Evolutionary conservation across 352 stramenopile species (phyloP).

Genomic region (Phytophthora podocarpi): DNA sequence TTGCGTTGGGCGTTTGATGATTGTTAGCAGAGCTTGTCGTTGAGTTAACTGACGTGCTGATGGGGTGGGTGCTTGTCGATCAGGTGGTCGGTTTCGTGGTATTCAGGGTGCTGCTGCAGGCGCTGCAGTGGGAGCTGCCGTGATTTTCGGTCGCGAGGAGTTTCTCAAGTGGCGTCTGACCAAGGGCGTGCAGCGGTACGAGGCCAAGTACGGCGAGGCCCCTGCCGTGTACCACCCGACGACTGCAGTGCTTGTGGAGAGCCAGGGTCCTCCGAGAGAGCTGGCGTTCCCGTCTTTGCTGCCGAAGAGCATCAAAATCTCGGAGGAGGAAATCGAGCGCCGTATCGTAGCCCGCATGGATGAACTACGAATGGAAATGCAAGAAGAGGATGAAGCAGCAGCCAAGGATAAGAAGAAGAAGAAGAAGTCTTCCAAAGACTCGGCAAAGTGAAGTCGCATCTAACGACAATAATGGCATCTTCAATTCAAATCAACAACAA

Average conservation of each 20-base stretch:
- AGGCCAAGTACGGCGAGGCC: constrained; percentile 75
- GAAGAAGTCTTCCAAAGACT: background rate
- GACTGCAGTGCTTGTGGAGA: constrained; percentile 64
- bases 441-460: constrained; percentile 4
- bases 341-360: constrained; percentile 77
- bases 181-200: constrained; percentile 79
- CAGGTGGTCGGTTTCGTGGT: constrained; percentile 69
- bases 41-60: no score
- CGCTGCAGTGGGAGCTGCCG: constrained; percentile 58
- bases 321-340: constrained; percentile 79
- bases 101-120: constrained; percentile 72
- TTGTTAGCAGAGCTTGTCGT: no score
- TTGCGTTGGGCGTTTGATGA: no score
- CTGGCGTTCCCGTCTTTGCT: constrained; percentile 78
- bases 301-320: constrained; percentile 68
- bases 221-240: constrained; percentile 70
- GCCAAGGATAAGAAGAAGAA: constrained; percentile 4
- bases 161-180: constrained; percentile 80
- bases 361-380: constrained; percentile 55
- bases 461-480: background rate
- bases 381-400: constrained; percentile 27
- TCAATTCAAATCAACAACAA: background rate
- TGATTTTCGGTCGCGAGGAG: constrained; percentile 68
- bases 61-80: background rate
- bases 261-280: constrained; percentile 54